Conservation (phyloP, 1,284 basidiomycete species). For the Chalciporus piperatoides region DNA sequence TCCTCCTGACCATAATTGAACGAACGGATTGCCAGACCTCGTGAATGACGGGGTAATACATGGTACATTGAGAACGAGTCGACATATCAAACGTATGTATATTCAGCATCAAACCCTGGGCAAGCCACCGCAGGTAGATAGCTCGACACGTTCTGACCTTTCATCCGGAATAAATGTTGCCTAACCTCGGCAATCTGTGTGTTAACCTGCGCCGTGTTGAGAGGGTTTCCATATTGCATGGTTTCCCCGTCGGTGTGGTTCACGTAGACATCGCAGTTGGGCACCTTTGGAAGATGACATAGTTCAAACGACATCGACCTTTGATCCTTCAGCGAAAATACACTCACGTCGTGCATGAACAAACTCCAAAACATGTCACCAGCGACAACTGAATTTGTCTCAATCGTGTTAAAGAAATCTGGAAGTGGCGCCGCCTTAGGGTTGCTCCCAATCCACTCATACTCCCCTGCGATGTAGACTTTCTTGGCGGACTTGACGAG, state of each 20-base stretch:
- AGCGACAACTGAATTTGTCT: constrained; percentile 12
- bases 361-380: constrained; percentile 29
- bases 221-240: constrained; percentile 7
- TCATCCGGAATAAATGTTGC: constrained; percentile 6
- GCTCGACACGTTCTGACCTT: not conserved
- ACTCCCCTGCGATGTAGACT: constrained; percentile 28
- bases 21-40: not conserved
- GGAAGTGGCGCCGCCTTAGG: constrained; percentile 1
- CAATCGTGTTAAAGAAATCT: constrained; percentile 14
- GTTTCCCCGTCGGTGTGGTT: constrained; percentile 11
- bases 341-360: constrained; percentile 30
- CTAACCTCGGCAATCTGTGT: constrained; percentile 3
- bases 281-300: constrained; percentile 6
- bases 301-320: not conserved
- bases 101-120: constrained; percentile 2
- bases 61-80: not conserved
- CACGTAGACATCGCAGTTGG: constrained; percentile 8
- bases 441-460: constrained; percentile 21
- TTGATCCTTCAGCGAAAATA: constrained; percentile 3
- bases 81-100: constrained; percentile 1
- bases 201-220: constrained; percentile 4
- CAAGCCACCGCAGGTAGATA: constrained; percentile 7
- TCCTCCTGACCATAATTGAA: too few species aligned
- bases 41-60: not conserved
- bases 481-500: constrained; percentile 17